Evolutionary conservation across 768 basidiomycete species (phyloP).

Genomic region (Mycena vitilis): DNA sequence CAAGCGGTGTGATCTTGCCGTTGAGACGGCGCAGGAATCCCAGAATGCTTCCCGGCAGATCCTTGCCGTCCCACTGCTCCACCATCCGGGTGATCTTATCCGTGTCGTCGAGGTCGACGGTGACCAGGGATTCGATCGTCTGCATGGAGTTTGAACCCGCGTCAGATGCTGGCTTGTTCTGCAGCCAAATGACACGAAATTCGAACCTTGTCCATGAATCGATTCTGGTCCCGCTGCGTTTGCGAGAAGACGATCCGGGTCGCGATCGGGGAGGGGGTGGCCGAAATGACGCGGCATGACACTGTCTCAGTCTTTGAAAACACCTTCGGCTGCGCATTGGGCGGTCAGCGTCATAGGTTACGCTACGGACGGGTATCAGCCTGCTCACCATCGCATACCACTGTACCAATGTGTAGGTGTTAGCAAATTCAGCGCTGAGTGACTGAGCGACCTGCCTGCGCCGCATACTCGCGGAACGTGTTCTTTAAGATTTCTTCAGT

Average conservation of each 20-base stretch:
- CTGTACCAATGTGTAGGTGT: slow-evolving; percentile 39
- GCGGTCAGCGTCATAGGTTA: not conserved
- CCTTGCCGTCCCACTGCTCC: slow-evolving; percentile 71
- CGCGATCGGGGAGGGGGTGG: slow-evolving; percentile 57
- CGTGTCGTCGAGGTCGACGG: slow-evolving; percentile 73
- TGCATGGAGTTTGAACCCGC: slow-evolving; percentile 43
- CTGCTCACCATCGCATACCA: slow-evolving; percentile 51
- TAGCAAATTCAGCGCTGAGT: not conserved
- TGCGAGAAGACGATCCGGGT: slow-evolving; percentile 72
- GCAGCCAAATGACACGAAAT: no score
- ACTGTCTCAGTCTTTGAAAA: slow-evolving; percentile 63
- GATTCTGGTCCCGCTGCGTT: slow-evolving; percentile 68
- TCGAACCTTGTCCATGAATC: slow-evolving; percentile 64
- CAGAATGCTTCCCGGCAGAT: slow-evolving; percentile 59
- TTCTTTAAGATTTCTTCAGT: no score
- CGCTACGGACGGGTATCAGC: not conserved
- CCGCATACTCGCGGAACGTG: slow-evolving; percentile 59
- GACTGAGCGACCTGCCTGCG: slow-evolving; percentile 56
- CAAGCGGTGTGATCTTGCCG: slow-evolving; percentile 64
- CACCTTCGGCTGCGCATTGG: slow-evolving; percentile 59
- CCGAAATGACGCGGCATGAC: slow-evolving; percentile 67
- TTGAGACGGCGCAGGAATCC: slow-evolving; percentile 62
- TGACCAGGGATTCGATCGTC: slow-evolving; percentile 69
- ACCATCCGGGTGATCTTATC: slow-evolving; percentile 68
- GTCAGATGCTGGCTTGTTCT: not conserved